Evolutionary conservation across 2,329 filamentous ascomycete species (phyloP).

Genomic region (Colletotrichum melonis): DNA sequence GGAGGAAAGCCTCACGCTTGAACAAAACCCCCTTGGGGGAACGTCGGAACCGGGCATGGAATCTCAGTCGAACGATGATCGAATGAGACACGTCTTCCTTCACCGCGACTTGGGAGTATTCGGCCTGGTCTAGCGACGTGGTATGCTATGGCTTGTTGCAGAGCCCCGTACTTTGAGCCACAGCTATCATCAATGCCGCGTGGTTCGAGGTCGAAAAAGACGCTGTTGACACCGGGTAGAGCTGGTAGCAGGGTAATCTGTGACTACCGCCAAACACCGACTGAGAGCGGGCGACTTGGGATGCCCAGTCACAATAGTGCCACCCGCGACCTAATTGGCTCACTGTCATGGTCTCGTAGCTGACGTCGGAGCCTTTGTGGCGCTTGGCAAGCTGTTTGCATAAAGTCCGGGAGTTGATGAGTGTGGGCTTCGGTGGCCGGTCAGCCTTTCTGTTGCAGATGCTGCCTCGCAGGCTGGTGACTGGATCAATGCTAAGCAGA

Average conservation of each 20-base stretch:
- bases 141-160: slow-evolving; percentile 14
- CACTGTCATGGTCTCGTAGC: slow-evolving; percentile 6
- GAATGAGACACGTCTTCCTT: slow-evolving; percentile 28
- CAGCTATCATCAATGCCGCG: slow-evolving; percentile 6
- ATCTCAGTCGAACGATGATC: slow-evolving; percentile 26
- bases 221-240: slow-evolving; percentile 8
- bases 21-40: not conserved
- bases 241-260: slow-evolving; percentile 12
- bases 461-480: slow-evolving; percentile 38
- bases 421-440: slow-evolving; percentile 36
- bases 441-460: slow-evolving; percentile 40
- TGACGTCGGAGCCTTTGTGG: slow-evolving; percentile 13
- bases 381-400: slow-evolving; percentile 42
- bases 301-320: slow-evolving; percentile 14
- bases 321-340: slow-evolving; percentile 21
- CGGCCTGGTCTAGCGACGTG: not conserved
- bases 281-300: slow-evolving; percentile 13
- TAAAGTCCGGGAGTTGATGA: slow-evolving; percentile 43
- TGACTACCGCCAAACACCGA: slow-evolving; percentile 15
- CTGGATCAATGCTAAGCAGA: slow-evolving; percentile 30
- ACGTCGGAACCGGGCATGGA: slow-evolving; percentile 26
- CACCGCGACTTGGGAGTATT: slow-evolving; percentile 1
- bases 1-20: not conserved
- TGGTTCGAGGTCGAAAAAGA: not conserved
- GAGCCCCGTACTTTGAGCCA: not conserved